A percentile compares a stretch with the other conserved stretches of the same genome.
phyloP scores from a whole-genome alignment of 495 filamentous ascomycete species.

The Podospora comata region DNA sequence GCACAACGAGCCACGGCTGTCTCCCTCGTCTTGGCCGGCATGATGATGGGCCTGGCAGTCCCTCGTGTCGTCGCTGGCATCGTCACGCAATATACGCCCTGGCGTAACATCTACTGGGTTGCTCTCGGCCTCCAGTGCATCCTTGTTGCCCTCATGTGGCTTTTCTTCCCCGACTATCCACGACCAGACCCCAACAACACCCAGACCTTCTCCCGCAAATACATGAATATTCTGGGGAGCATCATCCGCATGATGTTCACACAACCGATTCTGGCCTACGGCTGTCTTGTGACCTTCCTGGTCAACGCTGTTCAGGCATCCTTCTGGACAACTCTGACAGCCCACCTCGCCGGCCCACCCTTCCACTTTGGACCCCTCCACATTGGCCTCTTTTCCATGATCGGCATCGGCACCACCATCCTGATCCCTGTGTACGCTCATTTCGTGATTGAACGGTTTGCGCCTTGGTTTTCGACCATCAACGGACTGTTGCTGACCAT shows the following conservation, averaged over 20 bases:
- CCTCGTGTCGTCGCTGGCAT: constrained; percentile 1
- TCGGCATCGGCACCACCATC: not conserved
- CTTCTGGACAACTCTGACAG: not conserved
- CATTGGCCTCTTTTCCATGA: not conserved
- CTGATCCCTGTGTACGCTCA: not conserved
- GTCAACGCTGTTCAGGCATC: not conserved
- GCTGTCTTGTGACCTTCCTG: not conserved
- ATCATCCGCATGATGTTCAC: not conserved
- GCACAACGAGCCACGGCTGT: constrained; percentile 61
- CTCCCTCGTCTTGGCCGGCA: constrained; percentile 66
- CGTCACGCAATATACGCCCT: constrained; percentile 3
- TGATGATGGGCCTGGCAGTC: constrained; percentile 53
- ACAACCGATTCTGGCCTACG: not conserved
- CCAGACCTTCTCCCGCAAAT: not conserved
- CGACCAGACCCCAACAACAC: not conserved
- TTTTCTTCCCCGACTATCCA: not conserved
- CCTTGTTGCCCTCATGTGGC: not conserved
- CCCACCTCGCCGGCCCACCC: not conserved
- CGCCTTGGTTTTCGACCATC: not conserved
- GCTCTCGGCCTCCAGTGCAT: not conserved
- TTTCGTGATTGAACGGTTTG: constrained; percentile 13
- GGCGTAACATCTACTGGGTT: not conserved
- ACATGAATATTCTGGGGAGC: not conserved
- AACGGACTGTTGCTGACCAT: not conserved
- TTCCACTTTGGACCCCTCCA: not conserved